Evolutionary conservation across 169 alveolate species (phyloP).

Genomic region (Cryptosporidium andersoni): DNA sequence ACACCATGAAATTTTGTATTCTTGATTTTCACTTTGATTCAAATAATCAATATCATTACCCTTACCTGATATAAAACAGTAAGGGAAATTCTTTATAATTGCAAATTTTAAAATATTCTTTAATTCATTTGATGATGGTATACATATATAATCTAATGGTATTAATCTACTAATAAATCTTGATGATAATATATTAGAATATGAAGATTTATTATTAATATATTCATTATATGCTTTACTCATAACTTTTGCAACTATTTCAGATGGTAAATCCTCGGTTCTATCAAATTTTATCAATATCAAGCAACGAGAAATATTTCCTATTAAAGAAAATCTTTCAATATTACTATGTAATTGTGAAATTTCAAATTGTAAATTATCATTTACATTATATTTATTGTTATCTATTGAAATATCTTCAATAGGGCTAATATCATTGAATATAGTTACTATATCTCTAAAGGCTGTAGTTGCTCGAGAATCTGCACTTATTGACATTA

Average conservation of each 20-base stretch:
- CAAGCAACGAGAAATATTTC: constrained; percentile 41
- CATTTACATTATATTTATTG: background rate
- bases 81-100: too few species aligned
- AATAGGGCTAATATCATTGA: background rate
- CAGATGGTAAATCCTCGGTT: constrained; percentile 25
- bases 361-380: constrained; percentile 1
- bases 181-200: constrained; percentile 14
- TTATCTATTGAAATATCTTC: background rate
- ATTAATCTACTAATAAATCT: constrained; percentile 33
- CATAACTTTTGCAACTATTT: constrained; percentile 31
- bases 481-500: constrained; percentile 59
- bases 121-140: constrained; percentile 15
- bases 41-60: too few species aligned
- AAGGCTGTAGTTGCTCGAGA: constrained; percentile 20
- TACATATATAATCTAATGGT: constrained; percentile 43
- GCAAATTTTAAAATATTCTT: background rate
- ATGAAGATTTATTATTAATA: background rate
- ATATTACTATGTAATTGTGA: background rate
- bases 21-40: background rate
- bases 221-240: constrained; percentile 3
- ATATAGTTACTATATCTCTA: constrained; percentile 23
- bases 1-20: constrained; percentile 10
- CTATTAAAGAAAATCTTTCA: constrained; percentile 16
- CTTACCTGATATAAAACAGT: too few species aligned
- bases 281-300: constrained; percentile 24